Evolutionary conservation across 257 asterid species (phyloP).

Genomic region (Leonotis leonurus): DNA sequence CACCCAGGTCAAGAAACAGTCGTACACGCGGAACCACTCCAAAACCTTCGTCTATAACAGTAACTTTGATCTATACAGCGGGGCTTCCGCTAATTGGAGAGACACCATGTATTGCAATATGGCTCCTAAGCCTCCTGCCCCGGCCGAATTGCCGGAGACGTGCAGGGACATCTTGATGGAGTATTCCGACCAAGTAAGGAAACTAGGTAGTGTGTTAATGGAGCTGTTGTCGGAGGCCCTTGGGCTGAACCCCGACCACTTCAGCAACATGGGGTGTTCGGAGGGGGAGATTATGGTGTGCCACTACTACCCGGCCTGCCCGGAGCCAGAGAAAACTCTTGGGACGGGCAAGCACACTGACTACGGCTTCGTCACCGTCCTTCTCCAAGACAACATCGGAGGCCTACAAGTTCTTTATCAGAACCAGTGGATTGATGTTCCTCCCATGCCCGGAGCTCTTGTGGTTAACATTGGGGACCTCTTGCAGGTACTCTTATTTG

Average conservation of each 20-base stretch:
- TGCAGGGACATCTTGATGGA: constrained; percentile 36
- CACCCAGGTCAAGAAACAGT: constrained; percentile 19
- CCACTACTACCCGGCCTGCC: constrained; percentile 48
- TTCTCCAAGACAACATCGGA: constrained; percentile 35
- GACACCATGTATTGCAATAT: constrained; percentile 26
- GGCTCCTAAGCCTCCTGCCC: constrained; percentile 31
- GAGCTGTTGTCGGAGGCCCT: constrained; percentile 35
- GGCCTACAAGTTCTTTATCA: constrained; percentile 39
- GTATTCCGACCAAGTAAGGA: constrained; percentile 24
- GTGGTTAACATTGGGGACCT: constrained; percentile 43
- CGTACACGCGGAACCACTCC: constrained; percentile 30
- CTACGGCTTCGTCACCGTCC: constrained; percentile 33
- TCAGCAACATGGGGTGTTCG: constrained; percentile 24
- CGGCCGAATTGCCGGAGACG: constrained; percentile 25
- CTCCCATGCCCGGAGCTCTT: constrained; percentile 36
- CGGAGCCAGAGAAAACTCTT: constrained; percentile 34
- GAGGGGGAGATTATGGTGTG: constrained; percentile 30
- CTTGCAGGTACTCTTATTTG: constrained; percentile 35
- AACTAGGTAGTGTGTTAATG: constrained; percentile 18
- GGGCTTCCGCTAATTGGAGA: constrained; percentile 34
- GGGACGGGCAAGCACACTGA: constrained; percentile 38
- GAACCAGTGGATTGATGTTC: constrained; percentile 33
- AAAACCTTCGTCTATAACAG: constrained; percentile 31
- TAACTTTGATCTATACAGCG: constrained; percentile 33
- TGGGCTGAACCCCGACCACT: constrained; percentile 17